phyloP scores from a whole-genome alignment of 306 rosid species.

The Myrica gale region DNA sequence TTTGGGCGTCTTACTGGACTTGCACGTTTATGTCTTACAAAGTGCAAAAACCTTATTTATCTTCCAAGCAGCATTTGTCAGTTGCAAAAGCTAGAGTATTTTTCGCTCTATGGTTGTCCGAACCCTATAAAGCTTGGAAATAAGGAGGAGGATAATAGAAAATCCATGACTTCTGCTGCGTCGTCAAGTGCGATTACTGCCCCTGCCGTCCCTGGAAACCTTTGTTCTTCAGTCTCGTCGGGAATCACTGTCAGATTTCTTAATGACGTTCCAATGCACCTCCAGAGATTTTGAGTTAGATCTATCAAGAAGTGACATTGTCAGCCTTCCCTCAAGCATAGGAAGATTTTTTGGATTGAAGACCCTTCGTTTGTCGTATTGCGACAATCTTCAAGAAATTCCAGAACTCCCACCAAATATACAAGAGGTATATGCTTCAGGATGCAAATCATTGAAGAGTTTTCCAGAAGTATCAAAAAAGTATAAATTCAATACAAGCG shows the following conservation, averaged over 20 bases:
- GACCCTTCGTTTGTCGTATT: neutral
- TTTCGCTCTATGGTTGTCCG: neutral
- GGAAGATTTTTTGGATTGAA: neutral
- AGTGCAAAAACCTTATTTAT: neutral
- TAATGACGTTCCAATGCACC: neutral
- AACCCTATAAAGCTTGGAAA: neutral
- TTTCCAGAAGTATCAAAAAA: neutral
- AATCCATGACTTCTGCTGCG: neutral
- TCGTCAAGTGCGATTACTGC: neutral
- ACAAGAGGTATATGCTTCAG: neutral
- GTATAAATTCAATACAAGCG: neutral
- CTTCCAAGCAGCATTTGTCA: neutral
- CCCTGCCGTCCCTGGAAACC: neutral
- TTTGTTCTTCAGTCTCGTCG: too few relatives aligned
- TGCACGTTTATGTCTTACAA: neutral
- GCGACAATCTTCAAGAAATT: neutral
- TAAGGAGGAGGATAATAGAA: neutral
- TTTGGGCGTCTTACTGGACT: neutral
- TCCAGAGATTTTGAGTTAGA: neutral
- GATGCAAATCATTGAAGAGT: neutral
- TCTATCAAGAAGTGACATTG: neutral
- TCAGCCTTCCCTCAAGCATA: neutral
- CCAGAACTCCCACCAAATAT: neutral
- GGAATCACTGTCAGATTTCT: neutral
- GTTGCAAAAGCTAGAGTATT: neutral